These are phyloP conservation scores for Neurospora crassa DNA, from an alignment of 2,329 filamentous ascomycete species.

Conservation along the genomic window DNA sequence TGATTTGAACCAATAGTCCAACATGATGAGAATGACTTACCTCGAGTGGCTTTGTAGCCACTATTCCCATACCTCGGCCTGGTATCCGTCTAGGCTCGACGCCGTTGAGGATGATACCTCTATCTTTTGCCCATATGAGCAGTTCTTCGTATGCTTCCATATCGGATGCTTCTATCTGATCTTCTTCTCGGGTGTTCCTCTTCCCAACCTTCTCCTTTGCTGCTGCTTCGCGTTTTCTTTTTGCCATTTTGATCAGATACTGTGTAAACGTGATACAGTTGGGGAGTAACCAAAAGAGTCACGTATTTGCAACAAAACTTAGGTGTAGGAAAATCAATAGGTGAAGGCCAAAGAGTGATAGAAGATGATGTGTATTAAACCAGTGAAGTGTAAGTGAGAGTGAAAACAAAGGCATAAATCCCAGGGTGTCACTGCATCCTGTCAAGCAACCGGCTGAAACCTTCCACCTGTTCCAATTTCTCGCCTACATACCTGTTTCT, in stretches of 20 bases:
- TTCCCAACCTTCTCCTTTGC: background rate
- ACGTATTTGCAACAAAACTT: too few species aligned
- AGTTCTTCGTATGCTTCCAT: constrained; percentile 38
- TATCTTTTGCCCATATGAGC: constrained; percentile 54
- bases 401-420: background rate
- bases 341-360: background rate
- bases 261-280: too few species aligned
- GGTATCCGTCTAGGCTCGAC: constrained; percentile 58
- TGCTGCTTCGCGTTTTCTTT: background rate
- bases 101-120: constrained; percentile 58
- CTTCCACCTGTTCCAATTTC: background rate
- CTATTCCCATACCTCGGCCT: constrained; percentile 67
- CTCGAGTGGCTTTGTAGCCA: constrained; percentile 57
- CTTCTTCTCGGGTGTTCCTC: background rate
- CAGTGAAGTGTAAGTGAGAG: background rate
- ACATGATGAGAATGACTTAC: constrained; percentile 30
- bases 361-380: background rate
- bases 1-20: background rate
- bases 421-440: background rate
- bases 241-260: background rate
- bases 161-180: background rate
- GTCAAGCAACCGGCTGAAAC: background rate
- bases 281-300: too few species aligned
- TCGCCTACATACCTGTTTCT: background rate
- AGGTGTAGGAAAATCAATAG: too few species aligned